Evolutionary conservation across 768 basidiomycete genomes (phyloP), one percentile per base, ranked within the genome.

Genomic region (Dacryopinax spathularia): DNA sequence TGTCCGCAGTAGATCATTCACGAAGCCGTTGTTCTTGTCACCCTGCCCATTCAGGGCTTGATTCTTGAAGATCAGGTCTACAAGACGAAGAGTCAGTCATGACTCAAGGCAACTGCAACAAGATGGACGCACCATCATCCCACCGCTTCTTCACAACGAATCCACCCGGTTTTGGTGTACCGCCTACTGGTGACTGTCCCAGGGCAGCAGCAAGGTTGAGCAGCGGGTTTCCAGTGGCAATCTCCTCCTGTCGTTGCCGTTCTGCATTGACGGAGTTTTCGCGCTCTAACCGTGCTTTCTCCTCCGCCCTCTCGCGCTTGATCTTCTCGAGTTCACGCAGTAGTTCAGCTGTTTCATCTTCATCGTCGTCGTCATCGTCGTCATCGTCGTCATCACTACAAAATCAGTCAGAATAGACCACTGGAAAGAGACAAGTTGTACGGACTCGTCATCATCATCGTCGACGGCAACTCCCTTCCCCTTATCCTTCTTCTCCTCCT

Each of bases 261-360:
- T 56, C 48, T 37, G 70, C 79, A 76, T 67, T 66, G 18, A 74
- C 69, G 25, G 68, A 69, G 81, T 70, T 91, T 91, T 39, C 79
- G 70, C 73, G 41, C 29, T 76, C 77, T 65, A 73, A 72, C 43
- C 89, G 80, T 35, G 81, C 87, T 71, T 92, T 92, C 75, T 98
- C 96, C 70, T 88, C 94, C 12, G 94, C 94, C 10, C 95, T 82
- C 71, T 98, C 94, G 56, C 86, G 86, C 75, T 96, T 97, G 68
- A 98, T 97, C 78, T 95, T 97, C 75, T 96, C 95, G n/a, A 99
- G 80, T 73, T 99, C 96, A 27, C 92, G 85, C 66, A 99, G 78
- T 25, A 99, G 80, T 70, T 96, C 95, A 0, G 92, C 92, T 0
- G 92, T 91, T 62, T 95, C 91, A 69, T 92, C 90, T 66, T 95